Evolutionary conservation across 2,329 filamentous ascomycete genomes (phyloP), one percentile per base, ranked within the genome.

Genomic region (Aspergillus viridinutans): DNA sequence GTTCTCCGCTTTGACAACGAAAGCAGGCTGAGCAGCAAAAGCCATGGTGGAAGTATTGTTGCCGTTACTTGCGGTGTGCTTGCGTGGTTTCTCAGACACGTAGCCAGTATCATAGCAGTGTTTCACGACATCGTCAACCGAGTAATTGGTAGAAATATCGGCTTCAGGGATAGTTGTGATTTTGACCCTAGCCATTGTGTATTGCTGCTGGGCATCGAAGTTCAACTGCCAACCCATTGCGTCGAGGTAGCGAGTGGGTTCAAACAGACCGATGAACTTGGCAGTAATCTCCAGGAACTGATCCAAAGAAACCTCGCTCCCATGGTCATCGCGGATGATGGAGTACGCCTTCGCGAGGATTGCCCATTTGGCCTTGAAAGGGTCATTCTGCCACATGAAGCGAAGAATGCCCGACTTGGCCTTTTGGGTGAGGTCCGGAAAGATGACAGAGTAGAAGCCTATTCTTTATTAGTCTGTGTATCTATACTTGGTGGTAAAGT

Each of bases 331-430:
- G 50, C 81, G 78, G 50, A 83, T 73, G 58, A 77, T 75, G 32
- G 81, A 84, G 74, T 82, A 85, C 20, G 81, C 79, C 64, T 82
- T 82, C 50, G 81, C 79, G 56, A 84, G 68, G 58, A 84, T 70
- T 50, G 74, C 74, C 81, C 81, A 84, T 61, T 81, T 77, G 58
- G 76, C 73, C 63, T 81, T 77, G 71, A 78, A 78, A 49, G 72
- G 74, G 60, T 84, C 81, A 38, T 72, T 69, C 50, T 75, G 68
- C 82, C 82, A 85, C 58, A 83, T 72, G 29, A 69, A 66, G 23
- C 74, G 78, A 58, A 85, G 68, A 59, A 78, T 73, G 14, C 75
- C 76, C 43, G 82, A 85, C 54, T 81, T 79, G 43, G 74, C 72
- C 71, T 83, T 83, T 71, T 84, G 83, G 40, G 77, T 76, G 50